A percentile compares a stretch with the other conserved stretches of the same genome.
These are phyloP conservation scores for Passalora sequoiae DNA, from an alignment of 2,329 filamentous ascomycete species.

Conservation along the genomic window DNA sequence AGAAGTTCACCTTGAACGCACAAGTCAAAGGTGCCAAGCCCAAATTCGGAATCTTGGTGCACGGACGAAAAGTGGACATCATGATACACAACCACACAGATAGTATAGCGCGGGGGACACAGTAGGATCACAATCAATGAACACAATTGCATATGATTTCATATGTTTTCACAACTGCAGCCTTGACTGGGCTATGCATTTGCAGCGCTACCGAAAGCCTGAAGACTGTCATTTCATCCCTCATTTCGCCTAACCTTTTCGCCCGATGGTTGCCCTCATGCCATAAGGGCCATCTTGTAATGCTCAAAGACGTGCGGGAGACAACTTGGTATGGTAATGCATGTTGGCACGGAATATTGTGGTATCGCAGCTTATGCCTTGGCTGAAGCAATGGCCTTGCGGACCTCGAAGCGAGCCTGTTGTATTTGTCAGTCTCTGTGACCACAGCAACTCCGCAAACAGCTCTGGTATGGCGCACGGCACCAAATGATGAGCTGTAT, in stretches of 20 bases:
- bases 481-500: neutral
- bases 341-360: constrained; percentile 13
- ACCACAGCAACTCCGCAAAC: neutral
- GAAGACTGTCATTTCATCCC: constrained; percentile 22
- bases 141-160: neutral
- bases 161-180: constrained; percentile 5
- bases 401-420: constrained; percentile 85
- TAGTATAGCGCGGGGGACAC: too few relatives aligned
- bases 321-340: constrained; percentile 17
- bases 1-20: neutral
- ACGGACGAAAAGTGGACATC: too few relatives aligned
- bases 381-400: constrained; percentile 92
- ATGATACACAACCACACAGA: too few relatives aligned
- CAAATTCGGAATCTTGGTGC: too few relatives aligned
- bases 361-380: constrained; percentile 50
- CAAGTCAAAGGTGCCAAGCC: neutral
- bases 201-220: constrained; percentile 25
- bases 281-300: constrained; percentile 13
- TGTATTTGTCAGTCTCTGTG: constrained; percentile 4
- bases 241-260: constrained; percentile 21
- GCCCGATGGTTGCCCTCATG: constrained; percentile 10
- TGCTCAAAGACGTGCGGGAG: constrained; percentile 15
- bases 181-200: constrained; percentile 20
- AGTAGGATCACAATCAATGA: neutral
- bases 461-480: too few relatives aligned